Evolutionary conservation across 139 green algal species (phyloP).

Genomic region (Micractinium sp.): DNA sequence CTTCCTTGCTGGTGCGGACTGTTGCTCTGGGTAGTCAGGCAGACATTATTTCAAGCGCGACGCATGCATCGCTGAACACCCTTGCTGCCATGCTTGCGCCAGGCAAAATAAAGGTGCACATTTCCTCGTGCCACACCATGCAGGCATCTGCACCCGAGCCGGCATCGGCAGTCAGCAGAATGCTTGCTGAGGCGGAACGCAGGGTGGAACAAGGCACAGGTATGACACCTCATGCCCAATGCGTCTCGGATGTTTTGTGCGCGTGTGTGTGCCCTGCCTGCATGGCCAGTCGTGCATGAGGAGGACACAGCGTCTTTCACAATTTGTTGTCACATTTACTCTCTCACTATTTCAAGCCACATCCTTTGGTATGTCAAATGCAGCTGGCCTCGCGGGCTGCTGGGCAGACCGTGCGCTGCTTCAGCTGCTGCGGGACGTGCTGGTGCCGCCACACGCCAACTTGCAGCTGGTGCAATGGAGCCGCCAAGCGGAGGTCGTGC

Average conservation of each 20-base stretch:
- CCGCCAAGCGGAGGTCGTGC: slow-evolving; percentile 37
- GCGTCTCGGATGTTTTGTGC: too few relatives aligned
- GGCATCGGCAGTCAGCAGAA: not conserved
- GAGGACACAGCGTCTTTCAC: too few relatives aligned
- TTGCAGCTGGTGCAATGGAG: slow-evolving; percentile 35
- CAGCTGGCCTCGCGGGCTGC: slow-evolving; percentile 2
- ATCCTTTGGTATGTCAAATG: not conserved
- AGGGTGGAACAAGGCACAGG: not conserved
- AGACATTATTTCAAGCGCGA: not conserved
- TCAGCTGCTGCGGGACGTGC: slow-evolving; percentile 25
- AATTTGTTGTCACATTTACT: too few relatives aligned
- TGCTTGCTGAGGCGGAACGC: slow-evolving; percentile 32
- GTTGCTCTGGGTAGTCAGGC: too few relatives aligned
- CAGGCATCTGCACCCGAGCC: not conserved
- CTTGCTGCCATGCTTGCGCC: not conserved
- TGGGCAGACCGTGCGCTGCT: slow-evolving; percentile 26
- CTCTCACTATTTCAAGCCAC: not conserved
- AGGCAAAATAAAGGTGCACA: not conserved
- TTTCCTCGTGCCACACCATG: not conserved
- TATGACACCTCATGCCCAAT: too few relatives aligned
- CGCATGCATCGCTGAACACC: not conserved
- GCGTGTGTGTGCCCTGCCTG: too few relatives aligned
- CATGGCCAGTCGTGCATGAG: not conserved
- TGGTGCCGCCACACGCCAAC: slow-evolving; percentile 33
- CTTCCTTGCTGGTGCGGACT: not conserved